Evolutionary conservation across 2,329 filamentous ascomycete genomes (phyloP), one percentile per base, ranked within the genome.

Genomic region (Claviceps humidiphila): DNA sequence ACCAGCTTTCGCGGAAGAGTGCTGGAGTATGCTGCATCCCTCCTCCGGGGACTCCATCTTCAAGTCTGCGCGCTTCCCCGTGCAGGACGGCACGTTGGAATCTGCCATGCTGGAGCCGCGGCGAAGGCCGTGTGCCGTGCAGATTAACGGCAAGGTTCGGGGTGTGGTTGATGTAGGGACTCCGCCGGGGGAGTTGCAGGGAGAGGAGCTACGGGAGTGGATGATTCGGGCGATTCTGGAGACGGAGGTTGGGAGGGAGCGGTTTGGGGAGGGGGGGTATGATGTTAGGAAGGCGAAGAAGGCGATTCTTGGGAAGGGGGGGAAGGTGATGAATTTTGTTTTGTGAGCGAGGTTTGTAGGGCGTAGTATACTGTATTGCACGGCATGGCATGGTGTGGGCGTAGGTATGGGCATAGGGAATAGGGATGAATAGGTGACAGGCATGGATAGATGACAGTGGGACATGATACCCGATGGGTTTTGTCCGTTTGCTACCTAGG

Each of bases 1-100:
- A 0, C 89, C 89, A 0, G 87, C 85, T 0, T 81, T 93, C 54
- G 77, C 87, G 1, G 88, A 91, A 59, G 87, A 95, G 68, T 87
- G 82, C 65, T 94, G 87, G 87, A 74, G 77, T 55, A 60, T 77
- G 2, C 72, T 90, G 3, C 63, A 69, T 48, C 67, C 70, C 1
- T 56, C 70, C 1, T 56, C 58, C 0, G 47, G 59, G 1, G 59
- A 57, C 2, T 73, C 74, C 38, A 65, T 76, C 52, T 75, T 75
- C 58, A 51, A 47, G n/a, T 59, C 64, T 42, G 74, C 77, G 1
- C 63, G 65, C 1, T 93, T 87, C 71, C 87, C 86, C 0, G 63
- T 57, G 0, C 62, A 70, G 2, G 80, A 84, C 56, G 74, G 71
- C 26, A 74, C 74, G 47, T 59, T 74, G 52, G 63, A 71, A 57